phyloP scores from a whole-genome alignment of 2,329 filamentous ascomycete species.

The Fusarium coffeatum region DNA sequence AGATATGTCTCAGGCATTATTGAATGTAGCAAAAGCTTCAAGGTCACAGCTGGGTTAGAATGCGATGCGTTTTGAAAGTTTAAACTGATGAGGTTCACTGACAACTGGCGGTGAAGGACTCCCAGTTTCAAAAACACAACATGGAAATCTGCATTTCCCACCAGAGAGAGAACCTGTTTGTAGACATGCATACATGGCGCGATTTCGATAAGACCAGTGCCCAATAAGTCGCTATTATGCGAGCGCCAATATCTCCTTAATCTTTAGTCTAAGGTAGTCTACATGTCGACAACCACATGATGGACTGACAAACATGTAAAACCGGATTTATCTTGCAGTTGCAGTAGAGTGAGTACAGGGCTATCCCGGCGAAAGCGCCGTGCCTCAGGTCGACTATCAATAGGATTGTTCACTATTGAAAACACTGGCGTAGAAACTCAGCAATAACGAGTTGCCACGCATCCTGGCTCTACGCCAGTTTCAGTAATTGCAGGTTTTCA shows the following conservation, averaged over 20 bases:
- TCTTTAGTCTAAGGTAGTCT: not conserved
- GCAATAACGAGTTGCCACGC: conserved; percentile 42
- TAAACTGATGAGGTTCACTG: conserved; percentile 27
- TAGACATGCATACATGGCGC: conserved; percentile 40
- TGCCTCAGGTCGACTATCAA: conserved; percentile 35
- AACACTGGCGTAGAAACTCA: conserved; percentile 26
- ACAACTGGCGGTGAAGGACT: conserved; percentile 45
- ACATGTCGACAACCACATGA: conserved; percentile 21
- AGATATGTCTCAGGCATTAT: not conserved
- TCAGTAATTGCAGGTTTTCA: conserved; percentile 37
- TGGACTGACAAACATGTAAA: conserved; percentile 5
- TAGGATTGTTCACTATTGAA: conserved; percentile 33
- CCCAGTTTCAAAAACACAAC: conserved; percentile 23
- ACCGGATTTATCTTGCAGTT: conserved; percentile 7
- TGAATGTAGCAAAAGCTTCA: not conserved
- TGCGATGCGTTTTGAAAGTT: conserved; percentile 11
- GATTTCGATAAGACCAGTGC: conserved; percentile 20
- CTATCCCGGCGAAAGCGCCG: conserved; percentile 28
- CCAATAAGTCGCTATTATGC: conserved; percentile 22
- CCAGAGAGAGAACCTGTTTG: conserved; percentile 23
- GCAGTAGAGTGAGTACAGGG: conserved; percentile 4
- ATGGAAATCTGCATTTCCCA: conserved; percentile 25
- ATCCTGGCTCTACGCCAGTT: conserved; percentile 40
- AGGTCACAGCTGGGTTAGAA: not conserved
- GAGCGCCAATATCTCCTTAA: conserved; percentile 4